Conservation (phyloP, 805 yeast genomes). For the Metschnikowia chrysomelidarum region DNA sequence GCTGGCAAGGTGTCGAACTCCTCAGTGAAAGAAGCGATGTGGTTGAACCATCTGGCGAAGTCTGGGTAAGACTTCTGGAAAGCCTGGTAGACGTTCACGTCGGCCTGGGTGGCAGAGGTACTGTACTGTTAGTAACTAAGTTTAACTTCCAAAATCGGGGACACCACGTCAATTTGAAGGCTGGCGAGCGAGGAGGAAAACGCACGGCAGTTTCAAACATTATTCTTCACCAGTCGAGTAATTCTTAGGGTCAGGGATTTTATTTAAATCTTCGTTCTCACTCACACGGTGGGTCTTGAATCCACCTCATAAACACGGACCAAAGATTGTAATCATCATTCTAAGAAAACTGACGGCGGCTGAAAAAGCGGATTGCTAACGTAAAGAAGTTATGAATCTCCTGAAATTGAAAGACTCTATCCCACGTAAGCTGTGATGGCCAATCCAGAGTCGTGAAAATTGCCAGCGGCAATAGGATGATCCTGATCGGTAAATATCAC, state of each 20-base stretch:
- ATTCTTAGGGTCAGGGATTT: conserved; percentile 33
- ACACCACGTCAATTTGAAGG: not conserved
- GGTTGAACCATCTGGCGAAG: conserved; percentile 98
- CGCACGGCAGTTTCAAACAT: not conserved
- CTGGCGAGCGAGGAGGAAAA: no score
- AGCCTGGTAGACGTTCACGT: conserved; percentile 90
- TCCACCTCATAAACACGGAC: conserved; percentile 98
- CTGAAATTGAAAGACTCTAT: no score
- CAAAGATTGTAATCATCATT: conserved; percentile 74
- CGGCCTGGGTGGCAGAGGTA: conserved; percentile 91
- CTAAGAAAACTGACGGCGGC: no score
- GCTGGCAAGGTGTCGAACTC: conserved; percentile 84
- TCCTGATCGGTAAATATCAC: no score
- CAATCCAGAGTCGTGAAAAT: no score
- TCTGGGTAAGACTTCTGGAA: conserved; percentile 90
- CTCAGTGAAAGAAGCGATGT: conserved; percentile 89
- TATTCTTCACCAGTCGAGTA: no score
- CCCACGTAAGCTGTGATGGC: no score
- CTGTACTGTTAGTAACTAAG: conserved; percentile 42
- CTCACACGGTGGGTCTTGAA: conserved; percentile 94
- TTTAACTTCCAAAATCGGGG: no score
- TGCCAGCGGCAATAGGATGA: no score
- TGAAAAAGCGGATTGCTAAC: no score
- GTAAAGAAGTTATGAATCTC: no score
- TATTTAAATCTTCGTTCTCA: conserved; percentile 54